Evolutionary conservation across 1,139 yeast genomes (phyloP).

Genomic region (Pichia sp.): DNA sequence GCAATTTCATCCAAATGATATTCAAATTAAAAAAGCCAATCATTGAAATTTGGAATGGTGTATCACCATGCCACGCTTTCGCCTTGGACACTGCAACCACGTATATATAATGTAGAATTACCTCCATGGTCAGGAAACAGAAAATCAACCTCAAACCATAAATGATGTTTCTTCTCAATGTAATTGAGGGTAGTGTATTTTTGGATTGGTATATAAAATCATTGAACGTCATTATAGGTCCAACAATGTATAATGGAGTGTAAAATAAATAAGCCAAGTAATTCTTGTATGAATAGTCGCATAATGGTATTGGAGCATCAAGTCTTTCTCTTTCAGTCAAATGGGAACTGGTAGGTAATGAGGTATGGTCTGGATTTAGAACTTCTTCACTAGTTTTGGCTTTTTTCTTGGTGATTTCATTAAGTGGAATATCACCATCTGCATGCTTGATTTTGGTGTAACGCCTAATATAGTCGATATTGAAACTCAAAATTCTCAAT

Average conservation of each 20-base stretch:
- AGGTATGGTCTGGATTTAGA: conserved; percentile 4
- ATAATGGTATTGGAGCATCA: conserved; percentile 49
- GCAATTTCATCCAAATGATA: conserved; percentile 83
- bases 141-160: conserved; percentile 64
- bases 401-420: background rate
- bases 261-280: conserved; percentile 73
- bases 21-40: conserved; percentile 84
- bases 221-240: conserved; percentile 89
- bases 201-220: conserved; percentile 76
- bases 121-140: conserved; percentile 83
- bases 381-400: conserved; percentile 16
- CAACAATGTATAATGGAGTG: conserved; percentile 89
- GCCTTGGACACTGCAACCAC: conserved; percentile 89
- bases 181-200: conserved; percentile 43
- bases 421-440: background rate
- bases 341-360: conserved; percentile 13
- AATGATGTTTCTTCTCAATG: conserved; percentile 40
- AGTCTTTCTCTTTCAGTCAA: conserved; percentile 61
- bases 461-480: conserved; percentile 58
- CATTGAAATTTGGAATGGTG: conserved; percentile 94
- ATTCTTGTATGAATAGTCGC: conserved; percentile 53
- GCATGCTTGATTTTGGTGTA: conserved; percentile 19
- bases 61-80: conserved; percentile 82
- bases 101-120: conserved; percentile 76
- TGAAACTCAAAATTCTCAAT: conserved; percentile 75